phyloP scores from a whole-genome alignment of 208 protist species.

The Trypanosoma lewisi region DNA sequence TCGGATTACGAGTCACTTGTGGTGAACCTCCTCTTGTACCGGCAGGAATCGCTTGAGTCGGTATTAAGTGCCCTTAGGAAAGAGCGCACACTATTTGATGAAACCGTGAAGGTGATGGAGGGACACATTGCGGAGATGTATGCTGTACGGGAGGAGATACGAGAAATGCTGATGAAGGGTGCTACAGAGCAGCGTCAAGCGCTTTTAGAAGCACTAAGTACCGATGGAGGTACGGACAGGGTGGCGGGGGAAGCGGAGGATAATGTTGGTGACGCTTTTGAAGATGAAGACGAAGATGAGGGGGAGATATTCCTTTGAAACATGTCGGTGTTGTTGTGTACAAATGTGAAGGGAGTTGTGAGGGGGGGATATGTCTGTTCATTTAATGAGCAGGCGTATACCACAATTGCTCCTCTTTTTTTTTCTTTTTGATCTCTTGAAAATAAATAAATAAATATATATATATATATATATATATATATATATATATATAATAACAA shows the following conservation, averaged over 20 bases:
- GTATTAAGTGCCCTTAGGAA: slow-evolving; percentile 52
- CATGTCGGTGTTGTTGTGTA: neutral
- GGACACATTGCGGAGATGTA: slow-evolving; percentile 49
- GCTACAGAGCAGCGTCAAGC: slow-evolving; percentile 14
- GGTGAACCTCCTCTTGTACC: slow-evolving; percentile 72
- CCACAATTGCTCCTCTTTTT: too few species aligned
- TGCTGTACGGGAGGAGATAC: slow-evolving; percentile 68
- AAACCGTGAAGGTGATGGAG: slow-evolving; percentile 49
- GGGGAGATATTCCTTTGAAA: slow-evolving; percentile 31
- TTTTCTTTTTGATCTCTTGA: too few species aligned
- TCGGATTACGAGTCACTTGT: slow-evolving; percentile 76
- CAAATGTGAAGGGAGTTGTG: neutral
- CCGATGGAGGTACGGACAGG: slow-evolving; percentile 1
- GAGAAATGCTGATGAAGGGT: slow-evolving; percentile 30
- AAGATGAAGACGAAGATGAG: slow-evolving; percentile 10
- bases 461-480: too few species aligned
- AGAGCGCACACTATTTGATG: slow-evolving; percentile 53
- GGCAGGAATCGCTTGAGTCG: slow-evolving; percentile 57
- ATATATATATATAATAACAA: too few species aligned
- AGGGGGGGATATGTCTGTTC: neutral
- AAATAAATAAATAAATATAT: too few species aligned
- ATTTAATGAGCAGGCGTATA: too few species aligned
- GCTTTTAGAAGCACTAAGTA: slow-evolving; percentile 22
- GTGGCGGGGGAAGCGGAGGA: neutral
- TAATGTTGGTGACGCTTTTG: neutral